Base-by-base conservation (phyloP, 495 filamentous ascomycete species). In the Pseudevernia furfuracea region DNA sequence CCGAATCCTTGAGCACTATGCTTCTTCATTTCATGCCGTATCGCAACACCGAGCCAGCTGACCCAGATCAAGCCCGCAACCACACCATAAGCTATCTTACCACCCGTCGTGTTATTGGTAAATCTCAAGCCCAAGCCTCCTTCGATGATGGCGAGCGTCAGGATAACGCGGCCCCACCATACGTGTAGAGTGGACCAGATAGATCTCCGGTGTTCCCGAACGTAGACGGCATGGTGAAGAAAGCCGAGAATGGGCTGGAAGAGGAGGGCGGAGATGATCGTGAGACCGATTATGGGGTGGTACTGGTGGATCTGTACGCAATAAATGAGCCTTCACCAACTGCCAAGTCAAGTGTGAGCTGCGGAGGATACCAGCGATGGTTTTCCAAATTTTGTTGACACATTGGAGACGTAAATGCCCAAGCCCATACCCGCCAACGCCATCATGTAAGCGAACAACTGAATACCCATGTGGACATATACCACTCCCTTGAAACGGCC, bases 141-240 rank as follows among this genome's bases (percentile, higher is more conserved):
- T 72, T 91, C 90, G 61, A 91, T 76, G 53, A 89, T 76, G 4
- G 84, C 89, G 21, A 89, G 70, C 4, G 79, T 68, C 30, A 92
- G 80, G 43, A 89, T 65, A 8, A 73, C 56, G 1, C 89, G 82
- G 7, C 89, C 89, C 61, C 80, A 82, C 88, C 89, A 91, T 67
- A 87, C 82, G 70, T 92, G 89, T 5, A 39, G 5, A 12, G 38
- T 10, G 12, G 60, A 39, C 43, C 46, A 58, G 44, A 23, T 75
- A 0, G 52, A 53, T 36, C 30, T 38, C 1, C 21, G 19, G n/a
- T 19, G 23, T 28, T 34, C 19, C 19, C 25, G 10, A 4, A 12
- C 21, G 58, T 60, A 57, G 23, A 30, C 17, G 34, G n/a, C 21
- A 8, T 66, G 63, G 53, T 66, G 63, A 5, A 66, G 28, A 6